Conservation (phyloP, 176 grass and related monocot species). For the Musa acuminata region DNA sequence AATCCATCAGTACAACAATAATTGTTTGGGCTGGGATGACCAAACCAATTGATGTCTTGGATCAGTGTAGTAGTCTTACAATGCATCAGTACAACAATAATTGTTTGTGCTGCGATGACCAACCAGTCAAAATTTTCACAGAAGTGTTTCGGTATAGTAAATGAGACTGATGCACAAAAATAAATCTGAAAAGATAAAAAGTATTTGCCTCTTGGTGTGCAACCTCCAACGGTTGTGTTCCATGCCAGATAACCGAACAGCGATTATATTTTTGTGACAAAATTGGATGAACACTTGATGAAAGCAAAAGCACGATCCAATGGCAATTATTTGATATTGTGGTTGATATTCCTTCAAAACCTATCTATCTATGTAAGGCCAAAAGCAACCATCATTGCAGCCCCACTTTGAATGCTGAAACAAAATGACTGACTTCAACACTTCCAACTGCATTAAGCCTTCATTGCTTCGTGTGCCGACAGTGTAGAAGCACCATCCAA, state of each 20-base stretch:
- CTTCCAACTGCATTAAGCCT: too few relatives aligned
- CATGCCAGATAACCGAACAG: not conserved
- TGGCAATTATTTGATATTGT: not conserved
- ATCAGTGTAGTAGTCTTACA: not conserved
- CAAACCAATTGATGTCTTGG: not conserved
- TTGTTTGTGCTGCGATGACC: not conserved
- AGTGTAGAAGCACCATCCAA: not conserved
- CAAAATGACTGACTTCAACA: too few relatives aligned
- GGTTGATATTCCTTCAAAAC: not conserved
- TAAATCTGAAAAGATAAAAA: too few relatives aligned
- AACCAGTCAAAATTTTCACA: not conserved
- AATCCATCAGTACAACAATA: not conserved
- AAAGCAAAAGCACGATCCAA: too few relatives aligned
- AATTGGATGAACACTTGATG: not conserved
- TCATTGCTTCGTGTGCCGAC: too few relatives aligned
- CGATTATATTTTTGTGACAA: not conserved
- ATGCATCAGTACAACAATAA: not conserved
- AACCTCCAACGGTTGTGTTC: not conserved
- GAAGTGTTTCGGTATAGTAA: not conserved
- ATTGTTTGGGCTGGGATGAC: not conserved
- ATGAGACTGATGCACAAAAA: not conserved
- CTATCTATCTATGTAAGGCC: too few relatives aligned
- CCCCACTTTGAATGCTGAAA: too few relatives aligned
- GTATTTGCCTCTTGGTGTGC: not conserved
- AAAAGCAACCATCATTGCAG: too few relatives aligned